A percentile compares a stretch with the other conserved stretches of the same genome.
phyloP scores from a whole-genome alignment of 441 rosid species.

The Pelargonium citronellum region DNA sequence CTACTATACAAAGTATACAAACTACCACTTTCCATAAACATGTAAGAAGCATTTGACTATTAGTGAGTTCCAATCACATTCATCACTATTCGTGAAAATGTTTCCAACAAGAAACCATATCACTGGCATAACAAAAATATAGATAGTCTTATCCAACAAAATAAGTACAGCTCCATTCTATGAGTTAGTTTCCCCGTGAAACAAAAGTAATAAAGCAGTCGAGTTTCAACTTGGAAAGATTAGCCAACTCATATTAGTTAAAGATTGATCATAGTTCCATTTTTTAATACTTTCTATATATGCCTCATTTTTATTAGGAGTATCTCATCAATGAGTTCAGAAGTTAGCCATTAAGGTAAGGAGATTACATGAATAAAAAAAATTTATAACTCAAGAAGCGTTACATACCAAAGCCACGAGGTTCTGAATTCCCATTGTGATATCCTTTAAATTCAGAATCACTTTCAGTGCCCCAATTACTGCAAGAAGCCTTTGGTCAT shows the following conservation, averaged over 20 bases:
- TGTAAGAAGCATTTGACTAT: too few species aligned
- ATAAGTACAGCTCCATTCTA: not conserved
- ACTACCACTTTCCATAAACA: too few species aligned
- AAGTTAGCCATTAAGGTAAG: not conserved
- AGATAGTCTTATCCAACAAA: not conserved
- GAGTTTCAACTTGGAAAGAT: too few species aligned
- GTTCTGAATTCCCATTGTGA: slow-evolving; percentile 89
- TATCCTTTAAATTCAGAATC: slow-evolving; percentile 84
- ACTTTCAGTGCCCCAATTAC: slow-evolving; percentile 93
- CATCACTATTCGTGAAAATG: not conserved
- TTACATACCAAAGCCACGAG: slow-evolving; percentile 76
- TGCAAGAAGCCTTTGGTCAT: slow-evolving; percentile 30
- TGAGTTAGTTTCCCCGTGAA: too few species aligned
- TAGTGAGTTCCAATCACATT: too few species aligned
- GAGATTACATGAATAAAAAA: not conserved
- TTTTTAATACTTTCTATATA: not conserved
- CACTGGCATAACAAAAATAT: not conserved
- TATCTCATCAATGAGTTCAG: not conserved
- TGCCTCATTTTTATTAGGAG: not conserved
- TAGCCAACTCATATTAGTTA: not conserved
- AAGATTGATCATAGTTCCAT: not conserved
- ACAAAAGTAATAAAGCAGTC: too few species aligned
- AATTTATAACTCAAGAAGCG: not conserved
- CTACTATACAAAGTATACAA: too few species aligned
- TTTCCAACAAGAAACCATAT: not conserved